Evolutionary conservation across 345 rosid genomes (phyloP).

Genomic region (Anacardium occidentale): DNA sequence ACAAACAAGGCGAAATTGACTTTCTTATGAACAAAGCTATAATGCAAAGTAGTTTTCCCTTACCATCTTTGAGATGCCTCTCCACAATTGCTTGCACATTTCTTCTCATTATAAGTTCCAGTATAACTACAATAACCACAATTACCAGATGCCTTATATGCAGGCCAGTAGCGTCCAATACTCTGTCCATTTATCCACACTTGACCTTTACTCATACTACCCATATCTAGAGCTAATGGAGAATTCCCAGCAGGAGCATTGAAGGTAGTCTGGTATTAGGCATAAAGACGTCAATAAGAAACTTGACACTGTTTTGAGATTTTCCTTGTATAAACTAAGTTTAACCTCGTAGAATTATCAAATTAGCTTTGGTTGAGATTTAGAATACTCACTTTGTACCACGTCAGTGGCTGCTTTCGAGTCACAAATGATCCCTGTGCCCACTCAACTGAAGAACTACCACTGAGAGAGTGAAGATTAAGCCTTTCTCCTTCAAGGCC

Average conservation of each 20-base stretch:
- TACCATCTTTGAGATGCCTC: conserved; percentile 97
- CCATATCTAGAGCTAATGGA: conserved; percentile 90
- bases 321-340: neutral
- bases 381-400: conserved; percentile 72
- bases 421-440: conserved; percentile 72
- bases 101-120: conserved; percentile 71
- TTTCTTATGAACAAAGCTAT: neutral
- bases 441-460: conserved; percentile 93
- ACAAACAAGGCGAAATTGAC: neutral
- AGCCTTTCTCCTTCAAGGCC: conserved; percentile 94
- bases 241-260: conserved; percentile 80
- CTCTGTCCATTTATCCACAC: conserved; percentile 93
- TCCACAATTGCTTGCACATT: conserved; percentile 83
- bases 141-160: conserved; percentile 74
- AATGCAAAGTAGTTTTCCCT: conserved; percentile 12
- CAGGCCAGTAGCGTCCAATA: conserved; percentile 93
- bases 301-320: neutral
- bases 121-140: conserved; percentile 67
- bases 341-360: neutral
- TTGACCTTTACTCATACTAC: conserved; percentile 98
- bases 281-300: conserved; percentile 10
- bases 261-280: conserved; percentile 66
- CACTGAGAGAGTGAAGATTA: conserved; percentile 84
- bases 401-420: conserved; percentile 78
- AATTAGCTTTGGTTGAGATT: conserved; percentile 6